Base-by-base conservation (phyloP, 164 flowering plant species). In the Sedum album region DNA sequence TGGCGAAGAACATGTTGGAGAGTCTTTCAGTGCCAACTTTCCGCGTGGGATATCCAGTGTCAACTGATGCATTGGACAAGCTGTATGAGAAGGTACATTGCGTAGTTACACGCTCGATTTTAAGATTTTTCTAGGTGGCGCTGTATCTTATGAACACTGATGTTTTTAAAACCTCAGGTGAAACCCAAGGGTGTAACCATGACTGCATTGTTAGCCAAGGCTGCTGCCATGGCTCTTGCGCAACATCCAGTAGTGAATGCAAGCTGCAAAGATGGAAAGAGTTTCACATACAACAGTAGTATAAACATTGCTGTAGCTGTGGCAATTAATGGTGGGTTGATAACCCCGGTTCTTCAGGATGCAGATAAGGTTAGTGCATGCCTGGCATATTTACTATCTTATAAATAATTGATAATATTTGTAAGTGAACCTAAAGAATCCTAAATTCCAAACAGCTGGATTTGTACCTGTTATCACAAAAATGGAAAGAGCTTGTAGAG, bases 301-400 rank as follows among this genome's bases (percentile, higher is more conserved):
- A 81, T 92, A 61, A 92, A 90, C 76, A 86, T 92, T 75, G 94
- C 97, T 2, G 93, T 89, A 26, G 96, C 97, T 5, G 97, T 91
- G 73, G 91, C 97, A 1, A 88, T 89, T 65, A 84, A 91, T 78
- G 97, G 90, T 71, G 97, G 97, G 36, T 80, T 91, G 71, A 91
- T 91, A 63, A 91, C 97, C 28, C 97, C 97, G 72, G 97, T 89
- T 72, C 91, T 91, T 74, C 94, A 85, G 77, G 89, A 91, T 81
- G 97, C 96, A 4, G 96, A 91, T 73, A 91, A 91, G 96, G 97
- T 86, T 14, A 55, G 61, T 67, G 57, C 55, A 9, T 62, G 10
- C 39, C 3, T 62, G 38, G 23, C 66, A 10, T 63, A 38, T 6
- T 5, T 30, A 7, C 13, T 21, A 17, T n/a, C 4, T 18, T 31